Conservation (phyloP, 2,329 filamentous ascomycete species). For the Arthrobotrys sinensis region DNA sequence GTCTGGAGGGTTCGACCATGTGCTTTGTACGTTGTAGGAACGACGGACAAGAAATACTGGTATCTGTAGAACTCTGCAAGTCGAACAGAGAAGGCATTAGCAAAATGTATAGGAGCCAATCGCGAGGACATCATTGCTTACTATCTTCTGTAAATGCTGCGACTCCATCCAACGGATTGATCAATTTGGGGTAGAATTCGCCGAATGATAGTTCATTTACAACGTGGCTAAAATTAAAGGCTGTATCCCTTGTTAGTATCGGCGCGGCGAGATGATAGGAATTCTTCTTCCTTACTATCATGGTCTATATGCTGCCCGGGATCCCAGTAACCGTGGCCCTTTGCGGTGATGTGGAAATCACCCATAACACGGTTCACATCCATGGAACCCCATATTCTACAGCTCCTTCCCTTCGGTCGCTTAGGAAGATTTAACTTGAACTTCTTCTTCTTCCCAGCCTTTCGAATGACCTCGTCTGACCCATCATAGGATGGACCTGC, state of each 20-base stretch:
- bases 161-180: slow-evolving; percentile 94
- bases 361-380: slow-evolving; percentile 97
- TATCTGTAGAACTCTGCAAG: slow-evolving; percentile 88
- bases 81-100: neutral
- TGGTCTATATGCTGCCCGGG: slow-evolving; percentile 86
- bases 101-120: neutral
- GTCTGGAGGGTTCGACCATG: slow-evolving; percentile 80
- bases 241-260: slow-evolving; percentile 68
- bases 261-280: neutral
- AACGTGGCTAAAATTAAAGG: slow-evolving; percentile 98
- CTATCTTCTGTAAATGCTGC: slow-evolving; percentile 76
- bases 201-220: slow-evolving; percentile 97
- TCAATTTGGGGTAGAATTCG: slow-evolving; percentile 92
- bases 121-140: slow-evolving; percentile 25
- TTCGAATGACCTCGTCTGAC: slow-evolving; percentile 89
- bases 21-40: slow-evolving; percentile 91
- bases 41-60: slow-evolving; percentile 96
- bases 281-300: slow-evolving; percentile 72
- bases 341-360: slow-evolving; percentile 96
- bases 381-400: slow-evolving; percentile 89
- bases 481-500: slow-evolving; percentile 76
- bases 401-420: slow-evolving; percentile 74
- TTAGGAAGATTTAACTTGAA: slow-evolving; percentile 81
- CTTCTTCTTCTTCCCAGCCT: slow-evolving; percentile 77
- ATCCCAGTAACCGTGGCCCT: slow-evolving; percentile 94